A percentile compares a stretch with the other conserved stretches of the same genome.
These are phyloP conservation scores for Astrocystis sublimbata DNA, from an alignment of 495 filamentous ascomycete genomes.

Conservation along the genomic window DNA sequence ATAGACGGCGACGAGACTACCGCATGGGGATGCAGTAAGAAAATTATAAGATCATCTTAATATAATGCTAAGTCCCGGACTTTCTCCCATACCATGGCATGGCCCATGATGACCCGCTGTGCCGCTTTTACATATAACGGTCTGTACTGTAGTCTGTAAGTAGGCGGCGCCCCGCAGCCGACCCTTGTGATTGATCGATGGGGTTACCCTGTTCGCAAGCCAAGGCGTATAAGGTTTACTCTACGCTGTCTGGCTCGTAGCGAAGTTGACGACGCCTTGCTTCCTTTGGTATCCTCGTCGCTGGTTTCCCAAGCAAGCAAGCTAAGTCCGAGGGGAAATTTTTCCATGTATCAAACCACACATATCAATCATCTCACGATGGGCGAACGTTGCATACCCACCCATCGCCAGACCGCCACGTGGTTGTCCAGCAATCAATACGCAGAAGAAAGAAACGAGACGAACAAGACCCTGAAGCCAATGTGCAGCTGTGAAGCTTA, in stretches of 20 bases:
- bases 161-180: too few relatives aligned
- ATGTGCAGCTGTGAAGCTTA: too few relatives aligned
- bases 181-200: too few relatives aligned
- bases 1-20: not conserved
- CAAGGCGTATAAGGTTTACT: not conserved
- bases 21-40: not conserved
- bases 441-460: not conserved
- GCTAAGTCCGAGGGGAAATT: too few relatives aligned
- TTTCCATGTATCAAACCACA: too few relatives aligned
- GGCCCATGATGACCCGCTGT: not conserved
- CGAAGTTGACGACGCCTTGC: not conserved
- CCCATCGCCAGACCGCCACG: not conserved
- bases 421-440: not conserved
- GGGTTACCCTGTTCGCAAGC: slow-evolving; percentile 1
- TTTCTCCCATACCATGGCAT: not conserved
- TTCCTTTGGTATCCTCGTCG: not conserved
- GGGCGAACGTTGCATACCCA: not conserved
- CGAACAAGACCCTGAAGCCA: too few relatives aligned
- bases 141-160: too few relatives aligned
- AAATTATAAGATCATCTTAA: not conserved
- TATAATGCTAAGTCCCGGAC: not conserved
- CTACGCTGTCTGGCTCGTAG: not conserved
- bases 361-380: too few relatives aligned
- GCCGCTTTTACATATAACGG: too few relatives aligned
- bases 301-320: not conserved